phyloP scores from a whole-genome alignment of 2,329 filamentous ascomycete genomes.

The Rutstroemia sp. region DNA sequence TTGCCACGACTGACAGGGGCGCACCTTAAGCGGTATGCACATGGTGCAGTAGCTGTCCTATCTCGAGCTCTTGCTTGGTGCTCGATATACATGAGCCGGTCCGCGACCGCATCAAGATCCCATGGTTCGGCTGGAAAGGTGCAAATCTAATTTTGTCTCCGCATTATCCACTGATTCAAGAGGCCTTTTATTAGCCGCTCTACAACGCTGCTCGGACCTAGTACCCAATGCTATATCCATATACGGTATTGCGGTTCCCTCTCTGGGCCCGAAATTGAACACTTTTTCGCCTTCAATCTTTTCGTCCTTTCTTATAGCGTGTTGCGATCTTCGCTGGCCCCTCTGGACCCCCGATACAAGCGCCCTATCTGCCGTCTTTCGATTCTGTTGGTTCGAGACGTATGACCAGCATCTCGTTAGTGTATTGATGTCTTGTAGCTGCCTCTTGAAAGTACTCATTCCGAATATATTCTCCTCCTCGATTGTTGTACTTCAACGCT shows the following conservation, averaged over 20 bases:
- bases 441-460: slow-evolving; percentile 13
- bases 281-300: background rate
- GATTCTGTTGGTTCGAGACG: slow-evolving; percentile 6
- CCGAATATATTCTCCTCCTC: slow-evolving; percentile 5
- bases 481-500: slow-evolving; percentile 20
- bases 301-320: slow-evolving; percentile 18
- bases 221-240: slow-evolving; percentile 29
- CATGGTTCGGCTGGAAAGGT: slow-evolving; percentile 32
- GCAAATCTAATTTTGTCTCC: slow-evolving; percentile 25
- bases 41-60: slow-evolving; percentile 25
- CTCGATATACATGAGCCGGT: slow-evolving; percentile 32
- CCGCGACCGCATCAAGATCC: slow-evolving; percentile 39
- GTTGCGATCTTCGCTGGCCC: slow-evolving; percentile 22
- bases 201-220: slow-evolving; percentile 17
- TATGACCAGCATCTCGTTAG: slow-evolving; percentile 3
- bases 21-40: slow-evolving; percentile 31
- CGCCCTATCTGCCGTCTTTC: slow-evolving; percentile 16
- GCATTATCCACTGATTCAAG: slow-evolving; percentile 36
- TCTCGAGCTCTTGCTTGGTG: slow-evolving; percentile 22
- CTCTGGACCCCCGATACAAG: slow-evolving; percentile 23
- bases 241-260: slow-evolving; percentile 28
- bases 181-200: slow-evolving; percentile 37
- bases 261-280: slow-evolving; percentile 25
- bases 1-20: slow-evolving; percentile 16
- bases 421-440: slow-evolving; percentile 12